These are phyloP conservation scores for Trichosporon ovoides DNA, from an alignment of 1,284 basidiomycete species.

Conservation along the genomic window DNA sequence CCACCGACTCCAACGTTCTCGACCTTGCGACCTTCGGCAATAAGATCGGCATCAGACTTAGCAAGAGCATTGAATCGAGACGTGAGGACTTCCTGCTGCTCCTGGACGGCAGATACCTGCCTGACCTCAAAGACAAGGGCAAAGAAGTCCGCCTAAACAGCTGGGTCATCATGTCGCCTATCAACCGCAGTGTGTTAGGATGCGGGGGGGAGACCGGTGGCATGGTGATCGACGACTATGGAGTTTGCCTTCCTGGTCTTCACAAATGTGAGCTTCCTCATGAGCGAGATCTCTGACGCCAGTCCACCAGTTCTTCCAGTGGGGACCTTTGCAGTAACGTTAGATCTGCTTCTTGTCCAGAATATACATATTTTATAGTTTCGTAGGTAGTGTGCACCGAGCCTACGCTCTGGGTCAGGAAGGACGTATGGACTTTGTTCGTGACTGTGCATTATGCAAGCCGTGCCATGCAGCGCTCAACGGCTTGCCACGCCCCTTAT, in stretches of 20 bases:
- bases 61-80: neutral
- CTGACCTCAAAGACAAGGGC: neutral
- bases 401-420: too few relatives aligned
- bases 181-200: neutral
- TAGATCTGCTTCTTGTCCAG: neutral
- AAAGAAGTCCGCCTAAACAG: neutral
- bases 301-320: constrained; percentile 1
- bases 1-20: neutral
- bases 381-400: neutral
- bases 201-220: neutral
- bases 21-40: neutral
- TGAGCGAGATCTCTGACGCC: neutral
- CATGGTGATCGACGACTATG: neutral
- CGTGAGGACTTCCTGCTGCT: neutral
- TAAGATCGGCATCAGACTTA: neutral
- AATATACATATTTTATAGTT: neutral
- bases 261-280: neutral
- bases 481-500: neutral
- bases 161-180: neutral
- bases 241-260: neutral
- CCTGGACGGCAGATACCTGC: neutral
- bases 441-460: neutral
- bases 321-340: neutral
- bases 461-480: neutral
- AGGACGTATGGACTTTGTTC: too few relatives aligned